Evolutionary conservation across 106 monocot species (phyloP).

Genomic region (Dendrobium huoshanense): DNA sequence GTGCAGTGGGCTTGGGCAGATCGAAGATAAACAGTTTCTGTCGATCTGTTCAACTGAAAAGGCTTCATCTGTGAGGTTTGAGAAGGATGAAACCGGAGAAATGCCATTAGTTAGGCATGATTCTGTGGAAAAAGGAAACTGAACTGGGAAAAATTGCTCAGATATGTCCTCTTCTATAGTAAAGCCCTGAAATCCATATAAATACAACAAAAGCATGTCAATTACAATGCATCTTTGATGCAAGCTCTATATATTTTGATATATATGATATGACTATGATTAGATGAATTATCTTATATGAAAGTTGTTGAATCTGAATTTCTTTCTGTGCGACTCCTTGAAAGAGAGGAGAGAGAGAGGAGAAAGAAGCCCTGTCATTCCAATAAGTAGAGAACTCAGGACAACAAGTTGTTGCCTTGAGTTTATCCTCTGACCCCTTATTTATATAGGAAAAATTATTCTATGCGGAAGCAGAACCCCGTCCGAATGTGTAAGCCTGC

Average conservation of each 20-base stretch:
- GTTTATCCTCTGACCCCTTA: too few species aligned
- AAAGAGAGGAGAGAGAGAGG: too few species aligned
- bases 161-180: background rate
- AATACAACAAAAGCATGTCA: background rate
- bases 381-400: too few species aligned
- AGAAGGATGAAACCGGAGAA: conserved; percentile 10
- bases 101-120: conserved; percentile 6
- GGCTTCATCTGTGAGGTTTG: background rate
- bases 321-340: too few species aligned
- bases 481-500: too few species aligned
- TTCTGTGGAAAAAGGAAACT: conserved; percentile 2
- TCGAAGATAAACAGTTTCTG: background rate
- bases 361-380: too few species aligned
- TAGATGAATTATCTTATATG: background rate
- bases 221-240: background rate
- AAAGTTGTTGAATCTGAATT: background rate
- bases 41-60: background rate
- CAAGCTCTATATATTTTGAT: background rate
- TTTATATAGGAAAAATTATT: too few species aligned
- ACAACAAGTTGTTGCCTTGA: too few species aligned
- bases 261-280: background rate
- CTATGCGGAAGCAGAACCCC: too few species aligned
- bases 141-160: background rate
- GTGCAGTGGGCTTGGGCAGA: background rate
- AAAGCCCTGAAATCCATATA: background rate